Evolutionary conservation across 2,329 filamentous ascomycete genomes (phyloP).

Genomic region (Pseudogymnoascus sp.): DNA sequence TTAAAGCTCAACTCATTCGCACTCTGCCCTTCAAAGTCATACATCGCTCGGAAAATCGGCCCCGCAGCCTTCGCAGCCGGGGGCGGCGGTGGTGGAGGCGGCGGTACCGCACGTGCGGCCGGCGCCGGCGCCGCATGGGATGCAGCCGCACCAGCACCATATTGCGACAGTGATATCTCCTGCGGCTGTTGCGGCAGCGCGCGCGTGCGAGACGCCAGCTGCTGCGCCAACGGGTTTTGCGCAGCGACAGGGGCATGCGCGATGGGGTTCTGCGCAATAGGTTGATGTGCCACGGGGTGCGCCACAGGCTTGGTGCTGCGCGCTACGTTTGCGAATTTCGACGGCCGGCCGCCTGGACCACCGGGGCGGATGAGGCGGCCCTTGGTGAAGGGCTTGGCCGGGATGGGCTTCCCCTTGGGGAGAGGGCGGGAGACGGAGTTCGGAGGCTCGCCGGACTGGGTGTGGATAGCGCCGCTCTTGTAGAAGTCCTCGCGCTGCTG

Average conservation of each 20-base stretch:
- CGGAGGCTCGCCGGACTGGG: constrained; percentile 71
- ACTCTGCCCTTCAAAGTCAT: constrained; percentile 80
- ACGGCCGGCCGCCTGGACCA: constrained; percentile 72
- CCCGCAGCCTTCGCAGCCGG: constrained; percentile 55
- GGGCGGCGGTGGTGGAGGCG: constrained; percentile 57
- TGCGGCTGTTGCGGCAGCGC: background rate
- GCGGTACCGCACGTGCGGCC: constrained; percentile 44
- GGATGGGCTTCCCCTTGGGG: constrained; percentile 76
- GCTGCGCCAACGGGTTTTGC: constrained; percentile 26
- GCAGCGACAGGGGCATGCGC: constrained; percentile 17
- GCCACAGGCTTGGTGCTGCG: constrained; percentile 27
- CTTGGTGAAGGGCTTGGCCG: constrained; percentile 82
- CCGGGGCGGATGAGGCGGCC: constrained; percentile 89
- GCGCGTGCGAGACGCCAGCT: constrained; percentile 5
- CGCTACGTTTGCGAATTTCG: constrained; percentile 51
- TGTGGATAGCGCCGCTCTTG: constrained; percentile 89
- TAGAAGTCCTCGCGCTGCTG: constrained; percentile 71
- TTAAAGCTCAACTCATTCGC: constrained; percentile 76
- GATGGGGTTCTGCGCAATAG: background rate
- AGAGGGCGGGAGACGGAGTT: constrained; percentile 77
- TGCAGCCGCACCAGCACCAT: constrained; percentile 30
- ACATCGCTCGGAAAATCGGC: constrained; percentile 79
- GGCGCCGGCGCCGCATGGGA: constrained; percentile 12
- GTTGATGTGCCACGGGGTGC: constrained; percentile 13
- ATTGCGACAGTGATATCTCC: constrained; percentile 25